Base-by-base conservation (phyloP, 1,139 yeast species). In the Scheffersomyces insectosa region DNA sequence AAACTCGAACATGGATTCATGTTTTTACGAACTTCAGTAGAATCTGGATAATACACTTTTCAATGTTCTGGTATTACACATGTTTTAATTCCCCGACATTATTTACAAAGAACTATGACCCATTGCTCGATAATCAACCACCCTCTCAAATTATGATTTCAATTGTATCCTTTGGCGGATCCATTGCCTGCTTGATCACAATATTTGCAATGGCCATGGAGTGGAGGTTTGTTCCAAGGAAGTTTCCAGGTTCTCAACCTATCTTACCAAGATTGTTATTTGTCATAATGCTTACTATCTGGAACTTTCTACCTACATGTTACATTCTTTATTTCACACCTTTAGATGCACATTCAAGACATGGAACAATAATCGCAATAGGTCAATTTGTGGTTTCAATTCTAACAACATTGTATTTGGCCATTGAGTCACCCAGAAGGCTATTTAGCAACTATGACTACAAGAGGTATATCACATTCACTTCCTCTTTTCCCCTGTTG, bases 51-150 rank as follows among this genome's bases (percentile, higher is more conserved):
- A 82, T 88, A 40, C 96, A 89, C 58, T 63, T 83, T 5, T 74
- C 88, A 0, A 73, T 85, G 44, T 89, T 83, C 63, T 88, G 96
- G 96, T 87, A 82, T 57, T 88, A 83, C 56, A 86, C 95, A 0
- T 72, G 85, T 35, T 84, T 84, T 60, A 88, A 88, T 60, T 77
- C 95, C 0, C 90, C 95, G 0, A 74, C 90, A 0, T 65, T 89
- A 15, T 89, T 87, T 62, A 88, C 96, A 1, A 68, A 67, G 39
- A 64, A 80, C 44, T 88, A 85, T 57, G 60, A 65, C 39, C 85
- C 82, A 44, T 59, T 76, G 30, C 57, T 80, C 41, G 78, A 87
- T 52, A 83, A 82, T 47, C 82, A 75, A 34, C 95, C 96, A 1
- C 77, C 84, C 0, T 57, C 72, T 3, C 95, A 85, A 52, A 76